Base-by-base conservation (phyloP, 164 flowering plant genomes). In the Akebia trifoliata region DNA sequence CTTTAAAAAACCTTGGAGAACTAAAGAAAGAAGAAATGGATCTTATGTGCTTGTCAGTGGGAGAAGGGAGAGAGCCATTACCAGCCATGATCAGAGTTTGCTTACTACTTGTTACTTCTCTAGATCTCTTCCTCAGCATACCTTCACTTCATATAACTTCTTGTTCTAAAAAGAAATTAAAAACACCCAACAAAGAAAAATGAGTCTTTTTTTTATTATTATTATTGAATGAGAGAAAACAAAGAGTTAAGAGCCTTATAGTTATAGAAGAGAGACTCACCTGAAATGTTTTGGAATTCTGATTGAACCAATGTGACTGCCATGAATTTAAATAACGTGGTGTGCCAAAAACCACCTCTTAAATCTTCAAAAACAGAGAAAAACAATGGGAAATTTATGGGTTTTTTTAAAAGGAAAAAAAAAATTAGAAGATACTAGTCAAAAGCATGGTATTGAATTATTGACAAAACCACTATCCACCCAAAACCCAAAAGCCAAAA, bases 121-220 rank as follows among this genome's bases (percentile, higher is more conserved):
- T 75, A 10, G 95, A 67, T 76, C 84, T 79, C 54, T 78, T 81
- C 66, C 81, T 79, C 72, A 81, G 72, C 92, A 87, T 79, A n/a
- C 56, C 17, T 38, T n/a, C n/a, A n/a, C n/a, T n/a, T n/a, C n/a
- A n/a, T n/a, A n/a, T n/a, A n/a, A n/a, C n/a, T n/a, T n/a, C 10
- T 43, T 8, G 59, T 65, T 54, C 49, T 51, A 39, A 53, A 5
- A 35, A 25, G n/a, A n/a, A n/a, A n/a, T n/a, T n/a, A n/a, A n/a
- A n/a, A 25, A 30, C 20, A 50, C 68, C 81, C n/a, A n/a, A n/a
- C n/a, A n/a, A 56, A 9, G 78, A 66, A 74, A 83, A 82, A 57
- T 70, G 24, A 48, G 34, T 8, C 17, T 51, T 50, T 18, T 39
- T 18, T 50, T 60, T 29, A n/a, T n/a, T n/a, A n/a, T n/a, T n/a